A percentile compares a stretch with the other conserved stretches of the same genome.
Conservation (phyloP, 495 filamentous ascomycete genomes). For the Usnea hakonensis region DNA sequence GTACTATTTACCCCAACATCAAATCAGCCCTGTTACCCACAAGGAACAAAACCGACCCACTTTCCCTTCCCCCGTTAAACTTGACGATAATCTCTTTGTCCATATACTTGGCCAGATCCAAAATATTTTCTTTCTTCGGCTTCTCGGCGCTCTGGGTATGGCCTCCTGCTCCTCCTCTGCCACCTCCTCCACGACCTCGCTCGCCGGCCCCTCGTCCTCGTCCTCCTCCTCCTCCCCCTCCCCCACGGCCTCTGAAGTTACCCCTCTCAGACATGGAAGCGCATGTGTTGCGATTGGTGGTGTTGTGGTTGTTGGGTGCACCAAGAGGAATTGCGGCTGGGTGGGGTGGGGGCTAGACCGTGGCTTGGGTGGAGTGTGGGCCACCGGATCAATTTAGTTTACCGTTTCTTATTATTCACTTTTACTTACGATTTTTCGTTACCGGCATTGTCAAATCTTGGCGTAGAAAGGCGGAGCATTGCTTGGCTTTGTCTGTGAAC, state of each 20-base stretch:
- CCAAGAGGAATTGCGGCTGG: neutral
- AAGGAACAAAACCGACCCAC: constrained; percentile 38
- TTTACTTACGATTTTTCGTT: too few relatives aligned
- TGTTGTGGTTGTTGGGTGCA: neutral
- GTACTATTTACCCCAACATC: constrained; percentile 47
- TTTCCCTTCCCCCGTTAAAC: constrained; percentile 92
- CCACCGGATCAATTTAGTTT: constrained; percentile 8
- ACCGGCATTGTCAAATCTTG: too few relatives aligned
- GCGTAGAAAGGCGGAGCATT: too few relatives aligned
- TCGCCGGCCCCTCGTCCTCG: constrained; percentile 32
- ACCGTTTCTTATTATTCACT: neutral
- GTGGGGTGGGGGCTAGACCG: neutral
- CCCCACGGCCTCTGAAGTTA: constrained; percentile 50
- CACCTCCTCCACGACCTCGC: constrained; percentile 41
- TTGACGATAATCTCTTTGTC: constrained; percentile 92
- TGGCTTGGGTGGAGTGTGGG: constrained; percentile 1
- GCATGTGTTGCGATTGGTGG: constrained; percentile 18
- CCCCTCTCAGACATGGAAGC: constrained; percentile 61
- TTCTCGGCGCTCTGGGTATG: constrained; percentile 53
- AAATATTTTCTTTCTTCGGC: constrained; percentile 96
- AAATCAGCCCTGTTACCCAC: constrained; percentile 14
- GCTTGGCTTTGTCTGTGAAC: too few relatives aligned
- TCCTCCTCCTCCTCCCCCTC: constrained; percentile 41
- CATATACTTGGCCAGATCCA: constrained; percentile 91
- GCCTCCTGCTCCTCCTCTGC: constrained; percentile 40